Conservation (phyloP, 2,329 filamentous ascomycete species). For the Dactylellina drechsleri region DNA sequence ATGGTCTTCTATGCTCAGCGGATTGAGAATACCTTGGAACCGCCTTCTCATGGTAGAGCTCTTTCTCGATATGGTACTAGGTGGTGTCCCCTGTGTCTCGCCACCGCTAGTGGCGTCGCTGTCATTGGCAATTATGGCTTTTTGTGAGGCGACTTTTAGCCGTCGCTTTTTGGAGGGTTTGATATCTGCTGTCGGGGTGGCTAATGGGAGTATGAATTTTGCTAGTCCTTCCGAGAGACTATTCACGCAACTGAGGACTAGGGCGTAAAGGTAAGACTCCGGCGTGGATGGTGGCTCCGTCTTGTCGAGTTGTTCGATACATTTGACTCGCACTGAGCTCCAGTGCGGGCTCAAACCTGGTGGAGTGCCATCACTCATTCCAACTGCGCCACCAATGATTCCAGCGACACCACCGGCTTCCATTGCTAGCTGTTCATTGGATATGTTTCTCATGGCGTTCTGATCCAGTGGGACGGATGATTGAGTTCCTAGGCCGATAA, state of each 20-base stretch:
- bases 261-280: constrained; percentile 91
- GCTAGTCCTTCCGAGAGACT: constrained; percentile 90
- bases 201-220: constrained; percentile 90
- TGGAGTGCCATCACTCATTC: constrained; percentile 73
- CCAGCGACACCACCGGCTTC: constrained; percentile 89
- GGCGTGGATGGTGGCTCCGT: constrained; percentile 82
- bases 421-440: constrained; percentile 83
- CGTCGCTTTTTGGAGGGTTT: constrained; percentile 65
- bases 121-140: constrained; percentile 31
- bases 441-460: constrained; percentile 68
- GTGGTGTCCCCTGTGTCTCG: constrained; percentile 56
- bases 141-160: constrained; percentile 55
- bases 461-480: constrained; percentile 80
- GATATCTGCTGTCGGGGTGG: constrained; percentile 77
- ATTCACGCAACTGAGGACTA: constrained; percentile 88
- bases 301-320: constrained; percentile 95
- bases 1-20: constrained; percentile 78
- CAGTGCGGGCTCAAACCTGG: constrained; percentile 87
- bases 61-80: constrained; percentile 53
- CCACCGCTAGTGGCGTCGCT: constrained; percentile 52
- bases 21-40: constrained; percentile 84
- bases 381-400: constrained; percentile 79
- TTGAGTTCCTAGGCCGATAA: constrained; percentile 89
- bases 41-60: constrained; percentile 64
- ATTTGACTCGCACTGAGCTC: constrained; percentile 86